Evolutionary conservation across 2,329 filamentous ascomycete genomes (phyloP).

Genomic region (Sporothrix pallida): DNA sequence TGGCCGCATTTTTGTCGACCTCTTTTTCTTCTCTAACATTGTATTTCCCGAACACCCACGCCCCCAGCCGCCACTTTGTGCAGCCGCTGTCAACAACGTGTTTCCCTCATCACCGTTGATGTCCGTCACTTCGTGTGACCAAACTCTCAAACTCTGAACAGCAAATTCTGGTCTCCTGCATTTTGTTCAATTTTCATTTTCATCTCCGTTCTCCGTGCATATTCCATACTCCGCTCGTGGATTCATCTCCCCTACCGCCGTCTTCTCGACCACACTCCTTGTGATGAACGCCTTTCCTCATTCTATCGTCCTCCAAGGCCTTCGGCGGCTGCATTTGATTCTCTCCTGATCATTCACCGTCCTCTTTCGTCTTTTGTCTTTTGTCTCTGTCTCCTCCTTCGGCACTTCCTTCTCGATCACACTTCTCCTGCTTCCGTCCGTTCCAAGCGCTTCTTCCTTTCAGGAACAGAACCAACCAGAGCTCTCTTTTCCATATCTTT

Average conservation of each 20-base stretch:
- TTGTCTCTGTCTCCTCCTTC: slow-evolving; percentile 6
- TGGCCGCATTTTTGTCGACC: slow-evolving; percentile 16
- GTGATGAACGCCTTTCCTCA: slow-evolving; percentile 14
- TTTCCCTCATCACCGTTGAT: slow-evolving; percentile 12
- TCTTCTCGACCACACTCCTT: slow-evolving; percentile 4
- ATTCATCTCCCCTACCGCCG: slow-evolving; percentile 15
- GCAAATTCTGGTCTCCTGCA: background rate
- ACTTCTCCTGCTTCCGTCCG: background rate
- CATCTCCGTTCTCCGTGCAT: background rate
- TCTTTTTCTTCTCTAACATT: background rate
- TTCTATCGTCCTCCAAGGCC: background rate
- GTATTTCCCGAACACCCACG: background rate
- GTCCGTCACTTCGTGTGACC: slow-evolving; percentile 2
- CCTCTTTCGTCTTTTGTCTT: background rate
- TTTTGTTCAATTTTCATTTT: background rate
- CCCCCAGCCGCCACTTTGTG: slow-evolving; percentile 1
- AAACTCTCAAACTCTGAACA: background rate
- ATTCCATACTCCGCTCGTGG: background rate
- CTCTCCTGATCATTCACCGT: background rate
- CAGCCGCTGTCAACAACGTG: slow-evolving; percentile 27
- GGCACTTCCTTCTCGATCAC: background rate
- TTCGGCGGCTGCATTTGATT: slow-evolving; percentile 28
- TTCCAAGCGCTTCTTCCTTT: background rate
- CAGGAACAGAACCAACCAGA: slow-evolving; percentile 27
- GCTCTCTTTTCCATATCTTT: slow-evolving; percentile 4